Percentiles rank a stretch among this genome's conserved stretches.
These are phyloP conservation scores for Chrysanthemum seticuspe DNA, from an alignment of 129 eudicot species.

Conservation along the genomic window DNA sequence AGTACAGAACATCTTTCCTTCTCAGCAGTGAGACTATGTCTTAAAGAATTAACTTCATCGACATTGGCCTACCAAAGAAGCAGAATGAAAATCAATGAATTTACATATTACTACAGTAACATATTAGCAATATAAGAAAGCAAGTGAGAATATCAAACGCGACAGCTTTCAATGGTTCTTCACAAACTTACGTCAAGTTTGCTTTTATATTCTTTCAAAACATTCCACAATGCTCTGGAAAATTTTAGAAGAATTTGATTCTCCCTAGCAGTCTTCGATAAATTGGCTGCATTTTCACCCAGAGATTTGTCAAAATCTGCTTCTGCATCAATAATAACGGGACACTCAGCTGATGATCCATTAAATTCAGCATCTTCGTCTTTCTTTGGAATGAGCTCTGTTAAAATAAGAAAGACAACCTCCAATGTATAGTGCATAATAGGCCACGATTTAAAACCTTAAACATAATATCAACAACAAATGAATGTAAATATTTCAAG, in stretches of 20 bases:
- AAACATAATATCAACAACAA: too few species aligned
- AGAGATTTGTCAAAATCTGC: conserved; percentile 4
- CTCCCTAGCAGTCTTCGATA: conserved; percentile 40
- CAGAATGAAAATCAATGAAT: neutral
- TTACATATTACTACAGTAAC: neutral
- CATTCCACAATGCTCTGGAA: conserved; percentile 71
- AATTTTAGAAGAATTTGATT: conserved; percentile 50
- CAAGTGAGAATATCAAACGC: neutral
- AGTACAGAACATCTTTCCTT: conserved; percentile 37
- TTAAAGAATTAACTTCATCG: conserved; percentile 35
- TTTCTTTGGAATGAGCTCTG: conserved; percentile 34
- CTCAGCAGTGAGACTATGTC: conserved; percentile 40
- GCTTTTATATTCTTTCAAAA: conserved; percentile 65
- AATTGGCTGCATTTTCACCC: neutral
- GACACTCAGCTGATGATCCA: conserved; percentile 24
- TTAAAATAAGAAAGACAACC: conserved; percentile 15
- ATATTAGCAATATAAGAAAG: neutral
- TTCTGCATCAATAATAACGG: conserved; percentile 12
- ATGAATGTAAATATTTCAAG: neutral
- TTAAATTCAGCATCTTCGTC: conserved; percentile 29
- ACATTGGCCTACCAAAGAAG: conserved; percentile 40
- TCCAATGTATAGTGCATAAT: neutral
- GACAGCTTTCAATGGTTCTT: neutral
- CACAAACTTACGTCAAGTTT: conserved; percentile 54
- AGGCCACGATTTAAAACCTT: neutral